These are phyloP conservation scores for Carex myosuroides DNA, from an alignment of 176 grass and related monocot genomes.

Conservation along the genomic window DNA sequence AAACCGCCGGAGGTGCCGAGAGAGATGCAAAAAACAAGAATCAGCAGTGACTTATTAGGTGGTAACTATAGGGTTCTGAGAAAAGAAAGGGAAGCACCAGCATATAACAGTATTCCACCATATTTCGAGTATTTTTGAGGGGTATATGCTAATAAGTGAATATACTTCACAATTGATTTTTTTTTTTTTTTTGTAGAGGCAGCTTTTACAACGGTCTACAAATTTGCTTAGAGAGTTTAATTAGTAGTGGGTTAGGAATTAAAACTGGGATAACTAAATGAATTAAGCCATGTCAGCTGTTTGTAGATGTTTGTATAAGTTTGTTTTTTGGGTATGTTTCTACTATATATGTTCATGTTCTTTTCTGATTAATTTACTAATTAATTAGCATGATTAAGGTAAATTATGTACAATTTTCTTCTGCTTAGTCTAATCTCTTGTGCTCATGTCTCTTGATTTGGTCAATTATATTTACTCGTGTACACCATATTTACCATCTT, in stretches of 20 bases:
- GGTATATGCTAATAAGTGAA: constrained; percentile 6
- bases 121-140: constrained; percentile 59
- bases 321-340: neutral
- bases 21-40: neutral
- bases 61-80: constrained; percentile 27
- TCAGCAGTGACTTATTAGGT: constrained; percentile 22
- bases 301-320: constrained; percentile 24
- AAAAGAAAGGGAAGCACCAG: constrained; percentile 47
- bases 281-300: neutral
- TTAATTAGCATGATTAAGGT: neutral
- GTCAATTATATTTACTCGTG: neutral
- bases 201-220: constrained; percentile 28
- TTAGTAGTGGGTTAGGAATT: neutral
- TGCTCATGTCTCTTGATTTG: neutral
- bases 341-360: neutral
- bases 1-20: constrained; percentile 62
- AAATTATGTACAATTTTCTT: neutral
- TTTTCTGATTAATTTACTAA: constrained; percentile 9
- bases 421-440: neutral
- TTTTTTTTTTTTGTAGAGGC: neutral
- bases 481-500: neutral
- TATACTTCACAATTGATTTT: constrained; percentile 13
- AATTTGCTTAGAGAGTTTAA: neutral
- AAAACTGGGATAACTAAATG: neutral
- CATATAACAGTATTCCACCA: constrained; percentile 24